A percentile compares a stretch with the other conserved stretches of the same genome.
phyloP scores from a whole-genome alignment of 148 eudicot species.

The Fallopia convolvulus region DNA sequence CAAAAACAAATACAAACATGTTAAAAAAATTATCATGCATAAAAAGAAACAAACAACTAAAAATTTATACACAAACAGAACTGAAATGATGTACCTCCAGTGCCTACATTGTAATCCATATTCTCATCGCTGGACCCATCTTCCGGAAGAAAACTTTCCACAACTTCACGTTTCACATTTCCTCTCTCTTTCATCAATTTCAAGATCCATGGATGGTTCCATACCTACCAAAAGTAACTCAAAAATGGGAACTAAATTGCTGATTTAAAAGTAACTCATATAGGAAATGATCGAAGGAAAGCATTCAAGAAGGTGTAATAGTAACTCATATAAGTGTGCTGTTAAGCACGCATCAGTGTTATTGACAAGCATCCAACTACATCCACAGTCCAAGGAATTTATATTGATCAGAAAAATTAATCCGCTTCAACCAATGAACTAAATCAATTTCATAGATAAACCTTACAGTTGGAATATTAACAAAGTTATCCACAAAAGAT shows the following conservation, averaged over 20 bases:
- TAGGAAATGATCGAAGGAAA: background rate
- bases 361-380: background rate
- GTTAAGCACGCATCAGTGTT: background rate
- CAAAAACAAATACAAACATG: background rate
- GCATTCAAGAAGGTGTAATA: background rate
- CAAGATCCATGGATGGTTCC: slow-evolving; percentile 95
- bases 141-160: slow-evolving; percentile 51
- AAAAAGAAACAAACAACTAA: background rate
- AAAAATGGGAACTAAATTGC: background rate
- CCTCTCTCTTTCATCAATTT: slow-evolving; percentile 71
- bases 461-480: background rate
- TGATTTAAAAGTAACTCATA: background rate
- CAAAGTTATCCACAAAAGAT: background rate
- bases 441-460: background rate
- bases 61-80: background rate
- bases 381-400: background rate
- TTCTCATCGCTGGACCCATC: slow-evolving; percentile 83
- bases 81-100: slow-evolving; percentile 52
- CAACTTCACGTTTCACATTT: slow-evolving; percentile 48
- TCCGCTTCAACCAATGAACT: background rate
- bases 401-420: too few species aligned
- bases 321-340: background rate
- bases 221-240: slow-evolving; percentile 42
- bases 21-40: background rate
- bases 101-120: slow-evolving; percentile 44